phyloP scores from a whole-genome alignment of 306 rosid species.

The Datisca glomerata region DNA sequence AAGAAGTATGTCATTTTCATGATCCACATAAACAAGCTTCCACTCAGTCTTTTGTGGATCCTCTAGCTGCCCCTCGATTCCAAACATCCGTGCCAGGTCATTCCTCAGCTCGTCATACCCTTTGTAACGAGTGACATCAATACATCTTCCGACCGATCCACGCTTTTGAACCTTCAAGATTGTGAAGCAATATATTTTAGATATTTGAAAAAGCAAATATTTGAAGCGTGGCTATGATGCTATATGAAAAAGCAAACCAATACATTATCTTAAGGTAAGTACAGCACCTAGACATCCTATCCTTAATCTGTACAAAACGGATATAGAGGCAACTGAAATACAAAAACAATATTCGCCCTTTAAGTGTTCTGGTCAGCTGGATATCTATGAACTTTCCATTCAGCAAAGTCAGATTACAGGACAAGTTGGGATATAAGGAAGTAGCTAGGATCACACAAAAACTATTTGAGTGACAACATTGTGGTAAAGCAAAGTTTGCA shows the following conservation, averaged over 20 bases:
- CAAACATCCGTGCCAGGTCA: slow-evolving; percentile 94
- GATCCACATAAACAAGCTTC: slow-evolving; percentile 95
- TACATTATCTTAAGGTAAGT: too few relatives aligned
- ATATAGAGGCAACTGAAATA: neutral
- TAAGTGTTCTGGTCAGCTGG: too few relatives aligned
- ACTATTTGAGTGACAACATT: too few relatives aligned
- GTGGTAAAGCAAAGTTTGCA: too few relatives aligned
- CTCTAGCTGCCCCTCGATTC: slow-evolving; percentile 94
- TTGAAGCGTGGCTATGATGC: too few relatives aligned
- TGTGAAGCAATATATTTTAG: neutral
- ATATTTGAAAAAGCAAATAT: neutral
- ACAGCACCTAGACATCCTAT: neutral
- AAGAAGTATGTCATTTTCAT: slow-evolving; percentile 93
- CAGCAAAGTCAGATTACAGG: too few relatives aligned
- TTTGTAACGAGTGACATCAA: slow-evolving; percentile 88
- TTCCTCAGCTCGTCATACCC: slow-evolving; percentile 78
- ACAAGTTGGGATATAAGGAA: too few relatives aligned
- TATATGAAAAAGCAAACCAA: too few relatives aligned
- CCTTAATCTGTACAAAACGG: neutral
- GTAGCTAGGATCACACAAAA: too few relatives aligned
- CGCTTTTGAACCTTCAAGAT: slow-evolving; percentile 86
- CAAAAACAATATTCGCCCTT: neutral
- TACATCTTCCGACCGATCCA: slow-evolving; percentile 97
- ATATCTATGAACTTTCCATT: too few relatives aligned
- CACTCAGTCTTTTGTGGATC: slow-evolving; percentile 92